These are phyloP conservation scores for Brassica juncea DNA, from an alignment of 345 rosid genomes.

Conservation along the genomic window DNA sequence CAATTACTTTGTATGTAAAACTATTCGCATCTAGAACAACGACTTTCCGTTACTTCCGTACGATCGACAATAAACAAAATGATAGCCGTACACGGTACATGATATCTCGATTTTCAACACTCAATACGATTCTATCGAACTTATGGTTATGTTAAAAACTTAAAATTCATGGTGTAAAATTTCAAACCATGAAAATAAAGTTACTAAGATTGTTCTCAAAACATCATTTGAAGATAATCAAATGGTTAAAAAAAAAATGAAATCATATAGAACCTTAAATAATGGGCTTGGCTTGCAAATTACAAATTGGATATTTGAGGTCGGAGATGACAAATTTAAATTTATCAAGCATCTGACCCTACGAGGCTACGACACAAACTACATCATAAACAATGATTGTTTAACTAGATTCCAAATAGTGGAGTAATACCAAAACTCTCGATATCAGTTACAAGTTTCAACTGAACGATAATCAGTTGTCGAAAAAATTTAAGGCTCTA, in stretches of 20 bases:
- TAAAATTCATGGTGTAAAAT: neutral
- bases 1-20: neutral
- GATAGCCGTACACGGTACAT: neutral
- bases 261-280: neutral
- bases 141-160: neutral
- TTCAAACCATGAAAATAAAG: neutral
- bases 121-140: neutral
- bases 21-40: neutral
- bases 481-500: neutral
- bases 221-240: neutral
- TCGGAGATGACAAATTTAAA: neutral
- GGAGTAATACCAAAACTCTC: neutral
- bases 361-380: neutral
- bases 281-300: neutral
- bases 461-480: neutral
- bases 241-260: neutral
- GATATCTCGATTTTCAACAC: neutral
- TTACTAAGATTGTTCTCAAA: neutral
- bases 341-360: neutral
- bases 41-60: slow-evolving; percentile 4
- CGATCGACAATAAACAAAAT: neutral
- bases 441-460: neutral
- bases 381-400: neutral
- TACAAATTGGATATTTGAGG: neutral
- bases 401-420: neutral